Percentiles rank a stretch among this genome's conserved stretches.
Evolutionary conservation across 176 grass and related monocot genomes (phyloP).

Genomic region (Coix lacrymajobi): DNA sequence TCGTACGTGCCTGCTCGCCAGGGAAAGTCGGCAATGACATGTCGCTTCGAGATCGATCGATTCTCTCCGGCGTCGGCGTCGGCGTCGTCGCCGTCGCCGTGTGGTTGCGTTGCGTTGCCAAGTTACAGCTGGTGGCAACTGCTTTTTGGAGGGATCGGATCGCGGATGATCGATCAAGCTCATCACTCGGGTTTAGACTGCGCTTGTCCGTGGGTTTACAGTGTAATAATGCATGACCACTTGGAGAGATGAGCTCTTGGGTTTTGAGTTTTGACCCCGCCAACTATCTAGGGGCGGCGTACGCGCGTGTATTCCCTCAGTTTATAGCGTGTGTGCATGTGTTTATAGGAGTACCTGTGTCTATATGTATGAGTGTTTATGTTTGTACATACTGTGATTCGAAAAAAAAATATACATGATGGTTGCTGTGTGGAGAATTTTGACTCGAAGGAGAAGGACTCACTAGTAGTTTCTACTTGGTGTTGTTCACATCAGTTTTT

Average conservation of each 20-base stretch:
- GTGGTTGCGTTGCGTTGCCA: background rate
- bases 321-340: no score
- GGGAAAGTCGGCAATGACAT: slow-evolving; percentile 35
- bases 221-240: background rate
- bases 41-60: slow-evolving; percentile 7
- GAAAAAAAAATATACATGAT: no score
- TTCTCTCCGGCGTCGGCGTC: background rate
- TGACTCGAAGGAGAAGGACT: no score
- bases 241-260: background rate
- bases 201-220: background rate
- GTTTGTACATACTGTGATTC: no score
- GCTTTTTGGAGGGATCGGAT: background rate
- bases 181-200: background rate
- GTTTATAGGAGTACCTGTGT: no score
- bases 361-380: no score
- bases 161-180: background rate
- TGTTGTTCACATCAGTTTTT: no score
- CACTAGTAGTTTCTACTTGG: no score
- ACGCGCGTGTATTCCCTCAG: background rate
- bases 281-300: background rate
- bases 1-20: slow-evolving; percentile 17
- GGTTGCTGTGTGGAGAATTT: no score
- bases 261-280: background rate
- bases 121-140: background rate
- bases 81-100: background rate